Evolutionary conservation across 106 monocot species (phyloP).

Genomic region (Acorus calamus): DNA sequence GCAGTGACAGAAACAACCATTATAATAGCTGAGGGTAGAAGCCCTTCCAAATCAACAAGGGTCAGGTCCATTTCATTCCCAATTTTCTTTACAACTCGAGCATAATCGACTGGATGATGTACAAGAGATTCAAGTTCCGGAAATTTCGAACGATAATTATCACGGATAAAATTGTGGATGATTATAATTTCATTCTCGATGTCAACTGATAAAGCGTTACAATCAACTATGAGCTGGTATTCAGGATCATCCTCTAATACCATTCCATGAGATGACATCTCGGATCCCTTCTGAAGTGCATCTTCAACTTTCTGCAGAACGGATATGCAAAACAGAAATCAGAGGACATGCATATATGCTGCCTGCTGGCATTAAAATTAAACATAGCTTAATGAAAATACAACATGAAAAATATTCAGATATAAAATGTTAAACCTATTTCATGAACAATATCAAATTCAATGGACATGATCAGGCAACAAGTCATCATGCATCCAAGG

Average conservation of each 20-base stretch:
- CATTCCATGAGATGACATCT: conserved; percentile 37
- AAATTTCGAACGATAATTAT: conserved; percentile 88
- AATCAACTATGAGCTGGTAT: conserved; percentile 93
- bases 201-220: conserved; percentile 93
- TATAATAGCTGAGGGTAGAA: conserved; percentile 92
- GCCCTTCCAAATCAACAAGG: conserved; percentile 88
- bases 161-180: conserved; percentile 96
- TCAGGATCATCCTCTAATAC: conserved; percentile 89
- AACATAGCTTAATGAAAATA: too few relatives aligned
- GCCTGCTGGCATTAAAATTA: too few relatives aligned
- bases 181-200: conserved; percentile 95
- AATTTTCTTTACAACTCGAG: conserved; percentile 94
- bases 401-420: too few relatives aligned
- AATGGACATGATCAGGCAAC: too few relatives aligned
- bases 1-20: conserved; percentile 99
- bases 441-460: too few relatives aligned
- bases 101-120: conserved; percentile 94
- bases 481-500: too few relatives aligned
- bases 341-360: too few relatives aligned
- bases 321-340: too few relatives aligned
- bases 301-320: conserved; percentile 81
- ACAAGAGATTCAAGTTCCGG: conserved; percentile 97
- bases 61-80: conserved; percentile 93
- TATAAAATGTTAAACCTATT: too few relatives aligned
- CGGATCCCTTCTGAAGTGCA: conserved; percentile 59